These are phyloP conservation scores for Clathrospora elynae DNA, from an alignment of 2,329 filamentous ascomycete species.

Conservation along the genomic window DNA sequence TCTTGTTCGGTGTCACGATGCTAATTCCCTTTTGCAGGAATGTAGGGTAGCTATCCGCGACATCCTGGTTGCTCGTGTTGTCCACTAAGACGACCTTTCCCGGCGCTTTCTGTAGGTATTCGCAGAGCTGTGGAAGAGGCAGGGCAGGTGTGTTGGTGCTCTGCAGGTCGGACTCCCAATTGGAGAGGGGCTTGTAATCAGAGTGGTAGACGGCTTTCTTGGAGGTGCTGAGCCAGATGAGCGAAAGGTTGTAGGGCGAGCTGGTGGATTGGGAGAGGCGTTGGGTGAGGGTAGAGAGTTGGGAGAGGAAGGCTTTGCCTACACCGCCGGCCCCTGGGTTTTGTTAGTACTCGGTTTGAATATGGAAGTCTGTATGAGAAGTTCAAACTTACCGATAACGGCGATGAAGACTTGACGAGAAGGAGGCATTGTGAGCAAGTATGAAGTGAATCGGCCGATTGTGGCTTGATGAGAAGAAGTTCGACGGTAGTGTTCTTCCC, in stretches of 20 bases:
- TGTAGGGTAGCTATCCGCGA: constrained; percentile 81
- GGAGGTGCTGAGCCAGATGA: constrained; percentile 85
- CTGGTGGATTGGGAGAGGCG: constrained; percentile 59
- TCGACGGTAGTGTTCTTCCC: too few relatives aligned
- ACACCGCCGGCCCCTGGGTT: constrained; percentile 83
- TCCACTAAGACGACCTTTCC: constrained; percentile 84
- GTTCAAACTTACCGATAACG: constrained; percentile 50
- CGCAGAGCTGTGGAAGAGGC: constrained; percentile 70
- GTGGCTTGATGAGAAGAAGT: too few relatives aligned
- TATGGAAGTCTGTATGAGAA: neutral
- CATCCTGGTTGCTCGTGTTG: constrained; percentile 89
- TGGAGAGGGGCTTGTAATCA: constrained; percentile 70
- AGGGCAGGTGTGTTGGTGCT: constrained; percentile 69
- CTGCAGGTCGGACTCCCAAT: constrained; percentile 65
- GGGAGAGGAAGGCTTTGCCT: constrained; percentile 85
- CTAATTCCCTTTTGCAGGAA: constrained; percentile 83
- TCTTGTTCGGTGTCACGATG: constrained; percentile 97
- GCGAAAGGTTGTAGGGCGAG: constrained; percentile 70
- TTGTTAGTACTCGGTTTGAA: constrained; percentile 11
- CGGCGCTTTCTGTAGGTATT: constrained; percentile 78
- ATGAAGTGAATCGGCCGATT: constrained; percentile 5
- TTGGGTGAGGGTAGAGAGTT: constrained; percentile 71
- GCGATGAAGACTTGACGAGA: constrained; percentile 55
- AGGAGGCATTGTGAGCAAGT: constrained; percentile 45
- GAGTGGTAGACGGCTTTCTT: constrained; percentile 78